Evolutionary conservation across 2,329 filamentous ascomycete genomes (phyloP).

Genomic region (Cladobotryum protrusum): DNA sequence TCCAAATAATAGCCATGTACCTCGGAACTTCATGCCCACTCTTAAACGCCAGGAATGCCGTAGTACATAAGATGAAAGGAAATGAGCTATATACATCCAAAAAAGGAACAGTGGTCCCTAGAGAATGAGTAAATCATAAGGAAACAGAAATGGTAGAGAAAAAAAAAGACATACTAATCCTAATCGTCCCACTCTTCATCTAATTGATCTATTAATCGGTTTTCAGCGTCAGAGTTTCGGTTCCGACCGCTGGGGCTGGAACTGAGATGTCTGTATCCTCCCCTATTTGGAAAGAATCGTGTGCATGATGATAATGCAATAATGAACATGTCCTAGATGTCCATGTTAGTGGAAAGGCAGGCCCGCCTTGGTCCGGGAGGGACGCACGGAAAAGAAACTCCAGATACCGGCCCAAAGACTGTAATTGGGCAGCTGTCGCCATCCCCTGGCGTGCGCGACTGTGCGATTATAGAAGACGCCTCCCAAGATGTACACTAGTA

Average conservation of each 20-base stretch:
- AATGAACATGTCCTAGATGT: constrained; percentile 55
- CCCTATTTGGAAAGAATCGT: constrained; percentile 55
- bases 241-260: constrained; percentile 44
- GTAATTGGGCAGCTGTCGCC: constrained; percentile 94
- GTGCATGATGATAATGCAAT: constrained; percentile 65
- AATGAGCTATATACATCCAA: constrained; percentile 1
- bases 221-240: constrained; percentile 70
- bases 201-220: constrained; percentile 87
- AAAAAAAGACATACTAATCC: background rate
- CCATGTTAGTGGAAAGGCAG: constrained; percentile 23
- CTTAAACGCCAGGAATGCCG: constrained; percentile 17
- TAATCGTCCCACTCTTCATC: constrained; percentile 95
- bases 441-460: constrained; percentile 88
- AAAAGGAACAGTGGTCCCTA: constrained; percentile 6
- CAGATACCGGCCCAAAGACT: constrained; percentile 84
- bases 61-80: background rate
- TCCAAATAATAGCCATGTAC: background rate
- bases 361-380: constrained; percentile 25
- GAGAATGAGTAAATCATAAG: constrained; percentile 6
- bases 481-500: constrained; percentile 84
- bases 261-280: constrained; percentile 62
- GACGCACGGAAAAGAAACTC: constrained; percentile 65
- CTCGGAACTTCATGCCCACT: background rate
- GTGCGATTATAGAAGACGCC: constrained; percentile 94
- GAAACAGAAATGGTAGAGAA: constrained; percentile 10